Percentiles rank a stretch among this genome's conserved stretches.
phyloP scores from a whole-genome alignment of 768 basidiomycete genomes.

The Infundibulicybe gibba region DNA sequence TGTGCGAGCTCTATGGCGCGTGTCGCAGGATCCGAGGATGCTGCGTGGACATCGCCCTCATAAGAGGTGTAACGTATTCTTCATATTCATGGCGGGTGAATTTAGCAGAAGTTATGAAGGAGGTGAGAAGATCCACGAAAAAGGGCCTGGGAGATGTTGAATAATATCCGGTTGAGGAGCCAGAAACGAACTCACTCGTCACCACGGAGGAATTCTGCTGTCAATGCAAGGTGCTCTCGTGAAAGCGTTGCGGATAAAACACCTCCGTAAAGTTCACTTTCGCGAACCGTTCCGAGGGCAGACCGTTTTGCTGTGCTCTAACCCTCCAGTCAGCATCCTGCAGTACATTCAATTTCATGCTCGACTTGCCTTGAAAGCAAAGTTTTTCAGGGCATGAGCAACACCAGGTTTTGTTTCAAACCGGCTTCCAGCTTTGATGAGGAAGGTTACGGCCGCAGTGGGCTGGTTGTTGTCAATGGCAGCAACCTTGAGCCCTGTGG shows the following conservation, averaged over 20 bases:
- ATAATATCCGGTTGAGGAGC: background rate
- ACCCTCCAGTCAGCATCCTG: background rate
- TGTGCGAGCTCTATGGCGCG: conserved; percentile 87
- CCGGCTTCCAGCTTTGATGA: conserved; percentile 90
- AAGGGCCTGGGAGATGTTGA: conserved; percentile 50
- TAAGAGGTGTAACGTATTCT: conserved; percentile 69
- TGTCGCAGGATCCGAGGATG: conserved; percentile 54
- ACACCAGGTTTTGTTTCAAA: conserved; percentile 87
- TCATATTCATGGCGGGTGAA: conserved; percentile 76
- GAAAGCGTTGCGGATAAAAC: conserved; percentile 80
- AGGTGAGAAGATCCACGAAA: conserved; percentile 88
- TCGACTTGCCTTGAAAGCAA: conserved; percentile 90
- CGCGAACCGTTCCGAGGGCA: conserved; percentile 85
- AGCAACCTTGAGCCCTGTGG: conserved; percentile 81
- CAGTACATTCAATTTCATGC: background rate
- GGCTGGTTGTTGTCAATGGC: conserved; percentile 80
- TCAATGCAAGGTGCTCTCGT: conserved; percentile 88
- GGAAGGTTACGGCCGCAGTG: conserved; percentile 81
- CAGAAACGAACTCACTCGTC: conserved; percentile 76
- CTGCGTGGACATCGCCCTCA: conserved; percentile 69
- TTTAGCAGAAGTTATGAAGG: conserved; percentile 78
- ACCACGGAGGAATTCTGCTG: conserved; percentile 91
- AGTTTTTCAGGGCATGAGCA: conserved; percentile 95
- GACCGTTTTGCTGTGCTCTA: conserved; percentile 87
- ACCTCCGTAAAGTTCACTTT: conserved; percentile 92